These are phyloP conservation scores for Ganoderma lucidum DNA, from an alignment of 1,284 basidiomycete genomes.

Conservation along the genomic window DNA sequence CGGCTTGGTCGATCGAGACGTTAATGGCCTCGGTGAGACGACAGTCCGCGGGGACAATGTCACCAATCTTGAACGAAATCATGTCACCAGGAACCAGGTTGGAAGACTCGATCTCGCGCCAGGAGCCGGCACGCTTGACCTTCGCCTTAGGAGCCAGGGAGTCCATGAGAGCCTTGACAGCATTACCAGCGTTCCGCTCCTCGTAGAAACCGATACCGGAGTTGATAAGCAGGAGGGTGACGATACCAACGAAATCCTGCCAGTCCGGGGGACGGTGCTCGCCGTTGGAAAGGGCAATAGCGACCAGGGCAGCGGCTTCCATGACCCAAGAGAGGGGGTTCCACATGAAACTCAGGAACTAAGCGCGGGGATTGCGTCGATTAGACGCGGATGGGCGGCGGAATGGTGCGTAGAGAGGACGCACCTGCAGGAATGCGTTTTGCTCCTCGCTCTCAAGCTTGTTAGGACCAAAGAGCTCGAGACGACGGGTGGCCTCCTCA, in stretches of 20 bases:
- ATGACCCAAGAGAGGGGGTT: constrained; percentile 99
- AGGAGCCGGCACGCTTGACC: constrained; percentile 84
- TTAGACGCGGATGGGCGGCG: background rate
- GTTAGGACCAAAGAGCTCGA: constrained; percentile 97
- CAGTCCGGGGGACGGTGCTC: constrained; percentile 89
- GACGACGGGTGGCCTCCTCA: constrained; percentile 84
- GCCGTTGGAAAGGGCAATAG: constrained; percentile 96
- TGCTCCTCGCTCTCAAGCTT: constrained; percentile 93
- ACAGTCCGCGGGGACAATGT: constrained; percentile 95
- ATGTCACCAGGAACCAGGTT: constrained; percentile 94
- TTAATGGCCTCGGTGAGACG: constrained; percentile 95
- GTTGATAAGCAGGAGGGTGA: constrained; percentile 93
- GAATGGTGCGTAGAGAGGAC: constrained; percentile 28
- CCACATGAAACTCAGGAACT: constrained; percentile 99
- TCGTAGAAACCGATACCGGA: constrained; percentile 98
- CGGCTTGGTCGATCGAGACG: constrained; percentile 96
- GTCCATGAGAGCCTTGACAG: constrained; percentile 99
- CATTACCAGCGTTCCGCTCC: constrained; percentile 96
- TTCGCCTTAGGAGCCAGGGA: constrained; percentile 97
- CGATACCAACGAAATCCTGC: constrained; percentile 98
- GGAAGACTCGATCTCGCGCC: constrained; percentile 90
- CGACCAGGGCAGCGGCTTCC: constrained; percentile 97
- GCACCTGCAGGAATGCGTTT: constrained; percentile 85
- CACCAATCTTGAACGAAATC: constrained; percentile 97
- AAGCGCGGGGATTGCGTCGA: constrained; percentile 21